Evolutionary conservation across 2,329 filamentous ascomycete species (phyloP), one percentile per base, ranked within the genome.

Genomic region (Aurifilum marmelostoma): DNA sequence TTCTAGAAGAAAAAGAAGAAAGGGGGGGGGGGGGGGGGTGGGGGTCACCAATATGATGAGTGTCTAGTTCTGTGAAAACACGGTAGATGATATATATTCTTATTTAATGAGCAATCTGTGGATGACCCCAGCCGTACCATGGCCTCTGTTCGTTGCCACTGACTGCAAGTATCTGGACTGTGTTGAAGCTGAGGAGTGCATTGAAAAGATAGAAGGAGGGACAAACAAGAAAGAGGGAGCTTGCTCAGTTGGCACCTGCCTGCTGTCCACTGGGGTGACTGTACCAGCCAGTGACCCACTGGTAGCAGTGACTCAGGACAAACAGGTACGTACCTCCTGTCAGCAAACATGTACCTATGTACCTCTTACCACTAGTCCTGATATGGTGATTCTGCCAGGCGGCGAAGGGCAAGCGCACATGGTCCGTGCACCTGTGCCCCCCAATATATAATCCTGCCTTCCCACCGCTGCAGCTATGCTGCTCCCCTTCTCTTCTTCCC

Each of bases 401-500:
- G 65, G 65, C 24, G 18, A 64, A 21, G 14, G 8, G 32, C 29
- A 37, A 4, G 5, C 11, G 34, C 59, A 52, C 14, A 24, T 56
- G 65, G 43, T 32, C 65, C 43, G 65, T 67, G 65, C 65, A 32
- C 18, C 27, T 18, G 2, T n/a, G 9, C 12, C 21, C 27, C 21
- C n/a, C 27, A 58, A 54, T 73, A 74, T 72, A 69, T 65, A 74
- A 63, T 8, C 41, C 27, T 63, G 14, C 34, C 32, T 67, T 43
- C 39, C 70, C 68, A 66, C 75, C 68, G 9, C 24, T 2, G 3
- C 68, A 67, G 61, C 68, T 62, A 0, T 2, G 65, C 68, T 67
- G 54, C 64, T 14, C 32, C 16, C 7, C 77, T 77, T 77, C 76
- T 77, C 75, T 75, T 77, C 82, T 84, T 79, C 79, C 73, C 79